phyloP scores from a whole-genome alignment of 768 basidiomycete genomes.

The Termitomyces sp. region DNA sequence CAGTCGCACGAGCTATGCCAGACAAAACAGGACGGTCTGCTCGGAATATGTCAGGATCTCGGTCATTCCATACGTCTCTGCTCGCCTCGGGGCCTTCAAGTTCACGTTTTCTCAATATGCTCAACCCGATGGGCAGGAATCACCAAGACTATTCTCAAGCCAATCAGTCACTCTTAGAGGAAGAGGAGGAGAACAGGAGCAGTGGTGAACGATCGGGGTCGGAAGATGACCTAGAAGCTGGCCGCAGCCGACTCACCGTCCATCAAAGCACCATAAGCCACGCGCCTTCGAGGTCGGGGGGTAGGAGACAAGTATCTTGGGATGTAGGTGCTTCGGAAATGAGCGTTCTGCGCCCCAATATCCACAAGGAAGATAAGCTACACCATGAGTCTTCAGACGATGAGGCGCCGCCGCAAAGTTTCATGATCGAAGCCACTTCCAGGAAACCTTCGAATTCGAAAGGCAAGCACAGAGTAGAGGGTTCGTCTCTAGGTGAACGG shows the following conservation, averaged over 20 bases:
- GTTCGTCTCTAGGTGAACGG: conserved; percentile 22
- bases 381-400: conserved; percentile 72
- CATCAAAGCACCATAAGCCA: conserved; percentile 27
- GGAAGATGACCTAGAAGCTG: conserved; percentile 63
- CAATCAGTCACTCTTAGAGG: conserved; percentile 66
- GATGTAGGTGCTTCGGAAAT: conserved; percentile 52
- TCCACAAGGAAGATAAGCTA: conserved; percentile 60
- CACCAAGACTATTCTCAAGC: conserved; percentile 78
- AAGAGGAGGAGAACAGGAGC: conserved; percentile 66
- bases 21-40: conserved; percentile 21
- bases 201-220: conserved; percentile 47
- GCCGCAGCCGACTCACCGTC: conserved; percentile 39
- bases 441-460: conserved; percentile 32
- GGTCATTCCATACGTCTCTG: conserved; percentile 31
- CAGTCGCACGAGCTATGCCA: conserved; percentile 22
- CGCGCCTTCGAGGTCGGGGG: conserved; percentile 31
- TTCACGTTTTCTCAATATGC: conserved; percentile 76
- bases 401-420: conserved; percentile 81
- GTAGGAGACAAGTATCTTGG: conserved; percentile 58
- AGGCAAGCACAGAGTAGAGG: conserved; percentile 20
- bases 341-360: conserved; percentile 65
- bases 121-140: conserved; percentile 73
- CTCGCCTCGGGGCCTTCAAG: conserved; percentile 41
- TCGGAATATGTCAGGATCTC: conserved; percentile 27
- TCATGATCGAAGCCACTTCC: conserved; percentile 77